Conservation (phyloP, 306 rosid species). For the Prunus mume region DNA sequence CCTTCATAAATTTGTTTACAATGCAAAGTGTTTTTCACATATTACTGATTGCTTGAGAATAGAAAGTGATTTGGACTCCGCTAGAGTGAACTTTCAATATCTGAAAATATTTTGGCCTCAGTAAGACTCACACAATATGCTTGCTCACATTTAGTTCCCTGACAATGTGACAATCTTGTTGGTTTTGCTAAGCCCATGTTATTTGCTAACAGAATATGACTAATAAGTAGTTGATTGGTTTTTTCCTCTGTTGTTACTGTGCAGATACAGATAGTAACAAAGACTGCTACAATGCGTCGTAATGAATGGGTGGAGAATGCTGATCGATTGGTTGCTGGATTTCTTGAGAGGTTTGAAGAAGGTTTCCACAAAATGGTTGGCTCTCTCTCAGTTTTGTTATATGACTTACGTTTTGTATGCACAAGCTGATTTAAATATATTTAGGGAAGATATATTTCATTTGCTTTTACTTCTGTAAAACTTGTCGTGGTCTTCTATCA, state of each 20-base stretch:
- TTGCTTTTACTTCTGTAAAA: neutral
- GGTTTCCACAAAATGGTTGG: slow-evolving; percentile 98
- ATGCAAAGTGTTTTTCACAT: neutral
- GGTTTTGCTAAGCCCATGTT: neutral
- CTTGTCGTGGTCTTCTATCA: slow-evolving; percentile 17
- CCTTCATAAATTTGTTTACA: neutral
- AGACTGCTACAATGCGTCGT: slow-evolving; percentile 84
- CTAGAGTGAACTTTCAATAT: neutral
- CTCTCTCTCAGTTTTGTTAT: neutral
- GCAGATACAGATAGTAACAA: slow-evolving; percentile 48
- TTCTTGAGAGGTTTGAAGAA: slow-evolving; percentile 99
- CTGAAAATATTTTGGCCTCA: neutral
- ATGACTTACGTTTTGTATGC: neutral
- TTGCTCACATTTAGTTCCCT: neutral
- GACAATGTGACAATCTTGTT: neutral
- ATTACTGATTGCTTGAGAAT: neutral
- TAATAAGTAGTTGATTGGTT: neutral
- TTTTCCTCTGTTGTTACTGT: slow-evolving; percentile 15
- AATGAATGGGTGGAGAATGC: slow-evolving; percentile 99
- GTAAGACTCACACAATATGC: neutral
- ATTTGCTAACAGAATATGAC: neutral
- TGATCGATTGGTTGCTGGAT: slow-evolving; percentile 96
- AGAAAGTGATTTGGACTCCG: neutral
- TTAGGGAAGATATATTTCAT: slow-evolving; percentile 7
- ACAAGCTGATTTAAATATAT: slow-evolving; percentile 11